A percentile compares a stretch with the other conserved stretches of the same genome.
phyloP scores from a whole-genome alignment of 73 alveolate genomes.

The Blepharisma japonicum region DNA sequence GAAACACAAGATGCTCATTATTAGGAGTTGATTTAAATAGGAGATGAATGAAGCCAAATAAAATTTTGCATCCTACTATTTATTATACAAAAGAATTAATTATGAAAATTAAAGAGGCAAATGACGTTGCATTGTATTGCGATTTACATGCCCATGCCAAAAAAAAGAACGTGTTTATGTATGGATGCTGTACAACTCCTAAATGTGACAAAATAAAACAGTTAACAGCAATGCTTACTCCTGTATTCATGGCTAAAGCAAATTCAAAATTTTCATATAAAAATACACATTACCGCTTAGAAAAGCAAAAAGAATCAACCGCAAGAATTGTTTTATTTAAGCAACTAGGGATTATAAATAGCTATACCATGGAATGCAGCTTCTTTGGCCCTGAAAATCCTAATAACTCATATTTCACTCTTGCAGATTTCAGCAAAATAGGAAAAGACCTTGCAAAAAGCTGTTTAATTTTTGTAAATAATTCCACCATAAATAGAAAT shows the following conservation, averaged over 20 bases:
- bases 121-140: conserved; percentile 93
- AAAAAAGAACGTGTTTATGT: conserved; percentile 40
- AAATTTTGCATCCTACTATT: conserved; percentile 92
- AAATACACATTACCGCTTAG: conserved; percentile 82
- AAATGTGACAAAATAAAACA: conserved; percentile 60
- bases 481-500: too few species aligned
- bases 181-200: background rate
- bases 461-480: too few species aligned
- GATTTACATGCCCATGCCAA: conserved; percentile 99
- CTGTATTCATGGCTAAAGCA: conserved; percentile 71
- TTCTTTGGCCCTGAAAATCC: conserved; percentile 75
- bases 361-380: conserved; percentile 87
- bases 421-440: too few species aligned
- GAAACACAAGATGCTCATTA: conserved; percentile 73
- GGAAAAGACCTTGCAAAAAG: too few species aligned
- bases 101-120: conserved; percentile 82
- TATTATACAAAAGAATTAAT: conserved; percentile 86
- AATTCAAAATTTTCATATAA: conserved; percentile 77
- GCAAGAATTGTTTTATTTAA: conserved; percentile 85
- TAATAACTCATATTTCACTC: background rate
- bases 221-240: conserved; percentile 76
- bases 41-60: conserved; percentile 96
- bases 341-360: conserved; percentile 79
- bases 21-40: conserved; percentile 99
- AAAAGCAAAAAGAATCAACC: conserved; percentile 87